phyloP scores from a whole-genome alignment of 2,329 filamentous ascomycete species.

The Penicillium sp. region DNA sequence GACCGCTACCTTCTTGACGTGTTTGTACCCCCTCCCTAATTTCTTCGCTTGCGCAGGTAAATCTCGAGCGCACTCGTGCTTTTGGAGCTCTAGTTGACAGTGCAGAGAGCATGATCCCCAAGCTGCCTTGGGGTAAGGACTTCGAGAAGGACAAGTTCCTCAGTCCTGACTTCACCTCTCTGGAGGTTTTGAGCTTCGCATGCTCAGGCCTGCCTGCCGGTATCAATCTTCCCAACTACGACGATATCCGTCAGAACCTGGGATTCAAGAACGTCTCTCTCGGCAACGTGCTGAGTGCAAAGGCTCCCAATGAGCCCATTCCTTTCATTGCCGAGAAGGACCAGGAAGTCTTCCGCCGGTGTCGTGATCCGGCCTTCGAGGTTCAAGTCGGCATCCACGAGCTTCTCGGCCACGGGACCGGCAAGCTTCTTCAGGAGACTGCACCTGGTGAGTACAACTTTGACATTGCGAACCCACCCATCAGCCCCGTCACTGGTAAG shows the following conservation, averaged over 20 bases:
- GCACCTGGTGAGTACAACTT: constrained; percentile 80
- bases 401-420: constrained; percentile 80
- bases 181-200: constrained; percentile 82
- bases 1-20: constrained; percentile 6
- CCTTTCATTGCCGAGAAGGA: constrained; percentile 81
- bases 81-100: constrained; percentile 79
- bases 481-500: constrained; percentile 71
- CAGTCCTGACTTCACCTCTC: constrained; percentile 89
- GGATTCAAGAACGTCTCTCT: constrained; percentile 72
- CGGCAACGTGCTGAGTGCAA: constrained; percentile 86
- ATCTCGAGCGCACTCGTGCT: constrained; percentile 80
- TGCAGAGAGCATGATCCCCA: constrained; percentile 76
- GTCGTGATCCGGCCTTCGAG: constrained; percentile 83
- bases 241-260: constrained; percentile 55
- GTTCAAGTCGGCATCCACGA: constrained; percentile 95
- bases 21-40: constrained; percentile 6
- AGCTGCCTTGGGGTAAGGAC: constrained; percentile 77
- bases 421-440: constrained; percentile 89
- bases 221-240: constrained; percentile 54
- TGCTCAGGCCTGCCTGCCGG: constrained; percentile 58
- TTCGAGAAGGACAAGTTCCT: constrained; percentile 97
- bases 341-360: constrained; percentile 70
- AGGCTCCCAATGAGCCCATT: constrained; percentile 84
- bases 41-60: constrained; percentile 50
- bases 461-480: constrained; percentile 70